Evolutionary conservation across 139 green algal genomes (phyloP).

Genomic region (Tetraselmis chui): DNA sequence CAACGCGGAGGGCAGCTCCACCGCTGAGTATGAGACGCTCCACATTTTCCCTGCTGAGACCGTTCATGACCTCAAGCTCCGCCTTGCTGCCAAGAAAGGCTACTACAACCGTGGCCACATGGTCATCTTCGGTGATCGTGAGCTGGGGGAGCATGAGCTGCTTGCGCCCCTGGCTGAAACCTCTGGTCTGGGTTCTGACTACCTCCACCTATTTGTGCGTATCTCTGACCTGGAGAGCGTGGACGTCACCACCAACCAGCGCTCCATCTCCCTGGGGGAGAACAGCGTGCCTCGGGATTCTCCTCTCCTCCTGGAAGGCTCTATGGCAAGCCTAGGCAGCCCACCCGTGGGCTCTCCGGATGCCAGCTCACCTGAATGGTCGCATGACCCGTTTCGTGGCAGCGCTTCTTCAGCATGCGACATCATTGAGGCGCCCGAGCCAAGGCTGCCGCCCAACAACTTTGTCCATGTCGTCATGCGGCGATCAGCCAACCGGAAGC

Average conservation of each 20-base stretch:
- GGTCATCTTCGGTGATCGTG: conserved; percentile 20
- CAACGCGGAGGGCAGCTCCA: background rate
- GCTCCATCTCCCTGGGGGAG: background rate
- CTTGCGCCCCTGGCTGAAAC: conserved; percentile 11
- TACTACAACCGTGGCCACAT: conserved; percentile 14
- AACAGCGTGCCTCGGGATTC: background rate
- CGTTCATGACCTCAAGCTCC: conserved; percentile 11
- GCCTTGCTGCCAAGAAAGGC: conserved; percentile 4
- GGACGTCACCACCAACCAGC: conserved; percentile 3
- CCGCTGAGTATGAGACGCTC: background rate
- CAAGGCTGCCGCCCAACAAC: background rate
- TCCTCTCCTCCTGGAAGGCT: background rate
- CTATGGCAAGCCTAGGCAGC: background rate
- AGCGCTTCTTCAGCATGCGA: too few relatives aligned
- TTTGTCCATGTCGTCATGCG: conserved; percentile 14
- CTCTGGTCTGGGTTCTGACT: background rate
- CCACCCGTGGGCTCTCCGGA: background rate
- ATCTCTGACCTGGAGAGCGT: conserved; percentile 16
- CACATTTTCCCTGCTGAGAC: conserved; percentile 4
- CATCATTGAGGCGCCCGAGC: background rate
- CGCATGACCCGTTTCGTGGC: too few relatives aligned
- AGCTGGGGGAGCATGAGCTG: conserved; percentile 21
- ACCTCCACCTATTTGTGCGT: conserved; percentile 23
- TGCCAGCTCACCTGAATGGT: background rate
- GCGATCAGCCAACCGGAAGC: background rate